Evolutionary conservation across 345 rosid genomes (phyloP).

Genomic region (Lepidium aucheri): DNA sequence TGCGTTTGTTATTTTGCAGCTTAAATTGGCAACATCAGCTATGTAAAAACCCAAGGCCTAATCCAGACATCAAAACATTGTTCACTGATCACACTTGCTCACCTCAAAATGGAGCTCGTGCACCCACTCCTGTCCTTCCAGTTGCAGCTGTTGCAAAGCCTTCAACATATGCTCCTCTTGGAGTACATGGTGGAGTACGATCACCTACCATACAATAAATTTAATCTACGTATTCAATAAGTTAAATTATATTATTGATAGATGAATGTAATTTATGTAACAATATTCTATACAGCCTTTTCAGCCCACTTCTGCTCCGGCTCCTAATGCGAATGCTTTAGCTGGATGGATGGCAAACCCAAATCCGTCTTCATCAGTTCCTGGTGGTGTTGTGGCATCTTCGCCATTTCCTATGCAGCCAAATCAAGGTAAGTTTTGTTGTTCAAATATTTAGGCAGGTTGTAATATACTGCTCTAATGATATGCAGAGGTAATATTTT

Average conservation of each 20-base stretch:
- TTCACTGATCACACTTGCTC: constrained; percentile 65
- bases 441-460: constrained; percentile 29
- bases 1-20: constrained; percentile 32
- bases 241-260: background rate
- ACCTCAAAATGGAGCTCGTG: constrained; percentile 67
- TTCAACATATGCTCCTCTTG: constrained; percentile 50
- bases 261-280: background rate
- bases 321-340: constrained; percentile 44
- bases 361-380: constrained; percentile 63
- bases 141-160: constrained; percentile 58
- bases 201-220: background rate
- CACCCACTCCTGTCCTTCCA: constrained; percentile 49
- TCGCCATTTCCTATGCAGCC: constrained; percentile 53
- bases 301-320: constrained; percentile 50
- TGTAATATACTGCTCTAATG: constrained; percentile 51
- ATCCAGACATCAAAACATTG: constrained; percentile 80
- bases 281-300: constrained; percentile 44
- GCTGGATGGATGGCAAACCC: constrained; percentile 76
- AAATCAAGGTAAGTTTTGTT: constrained; percentile 13
- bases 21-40: constrained; percentile 93
- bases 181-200: constrained; percentile 58
- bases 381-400: constrained; percentile 59
- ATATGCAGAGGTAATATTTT: constrained; percentile 26
- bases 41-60: constrained; percentile 77
- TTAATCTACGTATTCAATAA: background rate